These are phyloP conservation scores for Tricholoma matsutake DNA, from an alignment of 768 basidiomycete species.

Conservation along the genomic window DNA sequence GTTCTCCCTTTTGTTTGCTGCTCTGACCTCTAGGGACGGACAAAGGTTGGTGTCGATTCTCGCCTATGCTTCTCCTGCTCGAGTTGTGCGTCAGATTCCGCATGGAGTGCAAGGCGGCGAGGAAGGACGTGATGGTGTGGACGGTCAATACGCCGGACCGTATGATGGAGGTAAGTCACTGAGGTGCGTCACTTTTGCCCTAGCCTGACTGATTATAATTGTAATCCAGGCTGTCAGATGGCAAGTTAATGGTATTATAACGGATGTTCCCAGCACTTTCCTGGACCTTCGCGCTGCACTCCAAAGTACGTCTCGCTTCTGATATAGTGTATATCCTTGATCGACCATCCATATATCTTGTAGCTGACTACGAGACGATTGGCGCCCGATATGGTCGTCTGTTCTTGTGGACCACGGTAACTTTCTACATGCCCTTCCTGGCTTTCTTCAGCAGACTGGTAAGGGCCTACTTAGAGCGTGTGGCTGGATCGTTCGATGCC, in stretches of 20 bases:
- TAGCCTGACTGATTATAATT: background rate
- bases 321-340: background rate
- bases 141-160: conserved; percentile 89
- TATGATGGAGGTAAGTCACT: conserved; percentile 77
- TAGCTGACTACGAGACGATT: conserved; percentile 68
- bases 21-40: conserved; percentile 72
- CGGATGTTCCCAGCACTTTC: conserved; percentile 70
- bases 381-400: conserved; percentile 58
- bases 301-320: conserved; percentile 39
- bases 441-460: conserved; percentile 23
- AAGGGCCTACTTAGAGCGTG: conserved; percentile 40
- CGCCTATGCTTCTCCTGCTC: background rate
- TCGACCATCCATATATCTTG: background rate
- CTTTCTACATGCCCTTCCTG: conserved; percentile 55
- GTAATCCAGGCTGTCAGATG: conserved; percentile 65
- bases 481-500: conserved; percentile 53
- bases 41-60: conserved; percentile 46
- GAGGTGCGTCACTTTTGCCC: background rate
- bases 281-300: conserved; percentile 58
- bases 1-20: conserved; percentile 80
- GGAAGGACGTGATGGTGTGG: conserved; percentile 92
- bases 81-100: conserved; percentile 56
- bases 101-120: conserved; percentile 69
- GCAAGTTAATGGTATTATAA: conserved; percentile 76
- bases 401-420: conserved; percentile 71